Evolutionary conservation across 2,329 filamentous ascomycete genomes (phyloP).

Genomic region (Ophiostoma tasmaniense): DNA sequence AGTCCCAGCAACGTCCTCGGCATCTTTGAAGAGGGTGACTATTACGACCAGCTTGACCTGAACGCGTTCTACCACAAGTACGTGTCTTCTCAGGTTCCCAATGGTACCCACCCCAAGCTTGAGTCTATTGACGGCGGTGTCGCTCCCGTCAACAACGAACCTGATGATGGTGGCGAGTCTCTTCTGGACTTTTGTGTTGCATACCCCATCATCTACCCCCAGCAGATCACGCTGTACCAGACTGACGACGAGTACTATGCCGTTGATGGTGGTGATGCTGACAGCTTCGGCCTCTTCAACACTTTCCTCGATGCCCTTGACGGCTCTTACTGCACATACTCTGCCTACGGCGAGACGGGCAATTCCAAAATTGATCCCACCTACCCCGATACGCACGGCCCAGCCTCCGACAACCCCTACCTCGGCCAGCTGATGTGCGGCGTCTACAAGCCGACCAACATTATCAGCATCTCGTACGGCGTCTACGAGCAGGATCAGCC

Average conservation of each 20-base stretch:
- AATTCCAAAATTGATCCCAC: slow-evolving; percentile 30
- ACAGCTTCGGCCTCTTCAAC: slow-evolving; percentile 22
- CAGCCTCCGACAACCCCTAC: slow-evolving; percentile 36
- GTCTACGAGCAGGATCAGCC: slow-evolving; percentile 46
- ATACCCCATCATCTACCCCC: slow-evolving; percentile 43
- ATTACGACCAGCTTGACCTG: slow-evolving; percentile 25
- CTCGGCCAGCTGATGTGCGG: slow-evolving; percentile 32
- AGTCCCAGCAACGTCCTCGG: slow-evolving; percentile 23
- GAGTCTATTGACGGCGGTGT: slow-evolving; percentile 24
- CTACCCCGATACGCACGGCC: slow-evolving; percentile 26
- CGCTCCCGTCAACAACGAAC: not conserved
- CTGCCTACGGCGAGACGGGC: slow-evolving; percentile 39
- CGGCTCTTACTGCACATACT: slow-evolving; percentile 42
- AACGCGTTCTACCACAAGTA: slow-evolving; percentile 20
- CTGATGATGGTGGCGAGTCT: slow-evolving; percentile 27
- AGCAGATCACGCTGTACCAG: slow-evolving; percentile 31
- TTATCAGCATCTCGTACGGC: slow-evolving; percentile 49
- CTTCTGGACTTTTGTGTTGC: slow-evolving; percentile 41
- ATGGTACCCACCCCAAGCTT: slow-evolving; percentile 25
- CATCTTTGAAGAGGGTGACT: slow-evolving; percentile 24
- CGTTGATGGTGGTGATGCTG: slow-evolving; percentile 19
- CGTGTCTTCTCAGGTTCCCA: slow-evolving; percentile 20
- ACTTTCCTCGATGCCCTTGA: slow-evolving; percentile 42
- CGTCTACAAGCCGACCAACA: slow-evolving; percentile 42
- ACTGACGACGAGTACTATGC: slow-evolving; percentile 27